Evolutionary conservation across 2,329 filamentous ascomycete genomes (phyloP), one percentile per base, ranked within the genome.

Genomic region (Samsoniella hepiali): DNA sequence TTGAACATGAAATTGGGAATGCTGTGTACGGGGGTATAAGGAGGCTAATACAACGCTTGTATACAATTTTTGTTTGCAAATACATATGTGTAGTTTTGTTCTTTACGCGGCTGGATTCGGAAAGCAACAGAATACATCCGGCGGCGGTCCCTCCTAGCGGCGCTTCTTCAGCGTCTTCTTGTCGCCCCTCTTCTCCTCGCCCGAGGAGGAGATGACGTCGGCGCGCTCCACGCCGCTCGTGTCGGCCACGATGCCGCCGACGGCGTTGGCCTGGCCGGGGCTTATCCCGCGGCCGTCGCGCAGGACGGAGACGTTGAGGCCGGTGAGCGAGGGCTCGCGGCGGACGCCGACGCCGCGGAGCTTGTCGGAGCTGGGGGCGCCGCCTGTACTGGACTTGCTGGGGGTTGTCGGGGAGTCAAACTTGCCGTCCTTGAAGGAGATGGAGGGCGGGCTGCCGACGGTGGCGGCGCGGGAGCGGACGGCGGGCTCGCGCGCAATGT

Each of bases 401-500:
- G 50, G 10, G 11, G 45, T 3, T 5, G 31, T 17, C 10, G 11
- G 17, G 13, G 42, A 1, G n/a, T 59, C 58, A 7, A 51, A 53
- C 36, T 42, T 50, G 34, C 29, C 36, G 45, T 55, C 58, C 7
- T 42, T 47, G 51, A 59, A 13, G 27, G 42, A 22, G 17, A 27
- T 2, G n/a, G 63, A 51, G 8, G 57, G 44, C 17, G 58, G 40
- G 32, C 51, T 57, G 34, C 49, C 58, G n/a, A 62, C 34, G 31
- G 58, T 62, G 29, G 63, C 59, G 38, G 58, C 58, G 58, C 58
- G 63, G 45, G 49, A 59, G 32, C 62, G 62, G 27, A 59, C 56
- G 8, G 42, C 31, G 9, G 64, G 58, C 60, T 76, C 73, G 40
- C 70, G 66, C 31, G 73, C 74, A 45, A 68, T 65, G n/a, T 75